Evolutionary conservation across 305 asterid genomes (phyloP), one percentile per base, ranked within the genome.

Genomic region (Ajuga reptans): DNA sequence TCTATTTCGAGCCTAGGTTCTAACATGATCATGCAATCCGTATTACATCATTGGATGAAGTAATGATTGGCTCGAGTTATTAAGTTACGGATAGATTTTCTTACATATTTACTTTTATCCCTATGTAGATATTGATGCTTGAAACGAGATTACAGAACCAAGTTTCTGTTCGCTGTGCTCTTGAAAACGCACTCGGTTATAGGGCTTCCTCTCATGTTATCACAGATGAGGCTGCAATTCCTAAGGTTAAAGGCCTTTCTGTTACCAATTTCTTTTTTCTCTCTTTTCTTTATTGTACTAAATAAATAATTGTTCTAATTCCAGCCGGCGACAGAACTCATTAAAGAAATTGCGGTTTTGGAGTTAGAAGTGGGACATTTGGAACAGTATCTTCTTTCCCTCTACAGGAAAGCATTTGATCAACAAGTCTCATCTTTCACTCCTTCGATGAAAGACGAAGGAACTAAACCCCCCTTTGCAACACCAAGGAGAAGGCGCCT

Each of bases 261-360:
- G 17, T 55, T 36, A 24, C 29, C 18, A 52, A 34, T 34, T 21
- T 72, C 4, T 51, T 12, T 36, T 45, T 11, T 41, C 33, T 37
- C 10, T 16, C 10, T 55, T 69, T 29, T 1, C 10, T 24, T 29
- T 24, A 21, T 31, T 15, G 46, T 53, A 18, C 50, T 27, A 39
- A 43, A 11, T 37, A 16, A 55, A 72, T 18, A 43, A 17, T 10
- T 57, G 29, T 50, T 58, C 12, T 11, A 15, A 49, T 83, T 82
- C 49, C 97, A 94, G 99, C 90, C 97, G 9, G 96, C 95, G n/a
- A 85, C 92, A 59, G 94, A 91, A 75, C 91, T 94, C 66, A 94
- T 94, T n/a, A 84, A 80, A 84, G 99, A 94, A 69, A 94, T 94
- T 58, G 82, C 99, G 15, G 82, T 89, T 12, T 72, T 94, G 75